Percentiles rank a stretch among this genome's conserved stretches.
Conservation (phyloP, 176 grass and related monocot genomes). For the Secale cereale region DNA sequence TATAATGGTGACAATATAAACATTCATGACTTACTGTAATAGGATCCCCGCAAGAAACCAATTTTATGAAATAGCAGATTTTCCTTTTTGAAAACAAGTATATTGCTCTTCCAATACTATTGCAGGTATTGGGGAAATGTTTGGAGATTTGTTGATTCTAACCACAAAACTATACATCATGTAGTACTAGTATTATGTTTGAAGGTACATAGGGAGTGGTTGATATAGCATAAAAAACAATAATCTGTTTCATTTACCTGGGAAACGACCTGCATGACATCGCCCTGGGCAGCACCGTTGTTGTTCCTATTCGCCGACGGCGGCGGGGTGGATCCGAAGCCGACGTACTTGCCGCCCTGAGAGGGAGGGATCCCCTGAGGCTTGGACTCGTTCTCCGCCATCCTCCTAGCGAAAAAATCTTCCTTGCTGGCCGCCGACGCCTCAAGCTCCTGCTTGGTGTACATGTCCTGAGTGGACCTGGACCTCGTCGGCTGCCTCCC, state of each 20-base stretch:
- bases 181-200: not conserved
- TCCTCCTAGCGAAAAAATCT: slow-evolving; percentile 71
- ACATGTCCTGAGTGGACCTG: slow-evolving; percentile 83
- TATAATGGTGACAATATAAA: not conserved
- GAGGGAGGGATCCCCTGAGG: slow-evolving; percentile 91
- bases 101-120: not conserved
- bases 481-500: slow-evolving; percentile 70
- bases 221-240: not conserved
- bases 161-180: not conserved
- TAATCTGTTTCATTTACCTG: slow-evolving; percentile 50
- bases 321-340: slow-evolving; percentile 79
- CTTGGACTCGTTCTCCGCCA: slow-evolving; percentile 79
- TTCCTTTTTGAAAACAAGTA: not conserved
- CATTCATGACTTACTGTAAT: not conserved
- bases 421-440: slow-evolving; percentile 76
- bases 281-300: slow-evolving; percentile 47
- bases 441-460: slow-evolving; percentile 66
- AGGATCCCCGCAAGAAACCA: not conserved
- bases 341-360: slow-evolving; percentile 87
- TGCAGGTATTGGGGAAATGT: not conserved
- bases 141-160: not conserved
- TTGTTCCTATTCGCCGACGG: slow-evolving; percentile 55
- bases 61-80: not conserved
- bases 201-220: not conserved
- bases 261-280: slow-evolving; percentile 80